Evolutionary conservation across 805 yeast genomes (phyloP).

Genomic region (Candida berthetii): DNA sequence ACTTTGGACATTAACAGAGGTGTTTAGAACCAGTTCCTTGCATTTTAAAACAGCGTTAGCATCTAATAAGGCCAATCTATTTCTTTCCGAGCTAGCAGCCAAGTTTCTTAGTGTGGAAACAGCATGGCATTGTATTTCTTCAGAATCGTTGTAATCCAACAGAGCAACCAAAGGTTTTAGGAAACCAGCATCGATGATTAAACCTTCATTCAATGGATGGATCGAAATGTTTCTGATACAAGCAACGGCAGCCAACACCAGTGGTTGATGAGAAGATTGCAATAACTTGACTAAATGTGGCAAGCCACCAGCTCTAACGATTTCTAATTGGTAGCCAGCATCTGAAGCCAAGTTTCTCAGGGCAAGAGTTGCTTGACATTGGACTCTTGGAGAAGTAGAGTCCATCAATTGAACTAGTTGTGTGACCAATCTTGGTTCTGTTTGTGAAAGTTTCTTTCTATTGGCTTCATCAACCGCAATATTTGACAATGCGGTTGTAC

Average conservation of each 20-base stretch:
- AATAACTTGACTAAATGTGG: conserved; percentile 88
- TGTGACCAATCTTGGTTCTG: conserved; percentile 87
- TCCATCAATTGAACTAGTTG: conserved; percentile 90
- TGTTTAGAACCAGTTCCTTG: conserved; percentile 74
- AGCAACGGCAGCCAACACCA: conserved; percentile 95
- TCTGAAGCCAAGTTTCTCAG: conserved; percentile 94
- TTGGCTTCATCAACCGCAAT: conserved; percentile 95
- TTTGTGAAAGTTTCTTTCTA: conserved; percentile 80
- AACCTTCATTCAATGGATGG: conserved; percentile 92
- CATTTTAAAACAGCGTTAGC: conserved; percentile 96
- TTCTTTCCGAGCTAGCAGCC: conserved; percentile 93
- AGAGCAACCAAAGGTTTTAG: conserved; percentile 83
- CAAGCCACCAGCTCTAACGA: conserved; percentile 92
- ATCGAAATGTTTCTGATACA: conserved; percentile 96
- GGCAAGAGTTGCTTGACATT: conserved; percentile 97
- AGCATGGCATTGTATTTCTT: conserved; percentile 97
- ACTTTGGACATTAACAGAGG: conserved; percentile 90
- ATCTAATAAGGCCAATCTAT: conserved; percentile 84
- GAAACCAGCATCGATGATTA: conserved; percentile 96
- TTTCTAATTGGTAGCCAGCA: conserved; percentile 91
- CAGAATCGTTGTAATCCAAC: conserved; percentile 79
- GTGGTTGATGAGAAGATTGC: conserved; percentile 85
- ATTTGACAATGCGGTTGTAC: conserved; percentile 95
- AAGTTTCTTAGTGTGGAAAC: conserved; percentile 92
- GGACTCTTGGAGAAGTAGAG: conserved; percentile 88